Base-by-base conservation (phyloP, 176 grass and related monocot genomes). In the Juncus inflexus region DNA sequence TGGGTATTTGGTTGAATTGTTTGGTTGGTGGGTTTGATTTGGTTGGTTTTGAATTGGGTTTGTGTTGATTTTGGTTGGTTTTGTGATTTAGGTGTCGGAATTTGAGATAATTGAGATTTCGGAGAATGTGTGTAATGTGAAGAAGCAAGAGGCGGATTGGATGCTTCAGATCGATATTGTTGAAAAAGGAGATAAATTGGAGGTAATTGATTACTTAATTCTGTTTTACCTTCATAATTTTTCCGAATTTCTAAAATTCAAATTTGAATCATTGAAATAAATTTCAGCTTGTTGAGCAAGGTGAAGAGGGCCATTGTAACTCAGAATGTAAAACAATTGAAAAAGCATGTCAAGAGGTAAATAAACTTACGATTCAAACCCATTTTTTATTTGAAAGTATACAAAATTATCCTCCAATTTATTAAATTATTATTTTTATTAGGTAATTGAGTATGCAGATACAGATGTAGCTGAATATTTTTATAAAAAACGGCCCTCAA, bases 101-200 rank as follows among this genome's bases (percentile, higher is more conserved):
- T 84, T 91, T 71, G 80, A 96, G 79, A 91, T 91, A 77, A 96
- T 96, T 61, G 91, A 96, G 66, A 91, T 91, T 81, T 81, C 84
- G 13, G 92, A 96, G 84, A 96, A 91, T 74, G 79, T 96, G n/a
- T 96, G 92, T 58, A 96, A 91, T 76, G 50, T 96, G 35, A 96
- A 96, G 87, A 96, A 96, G 84, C 87, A 91, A 79, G 79, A 96
- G 79, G 87, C 92, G 6, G 91, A 96, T 72, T 91, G 92, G 92
- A 86, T 91, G 63, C 84, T 89, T 15, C 81, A 81, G 70, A 96
- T 96, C 66, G 92, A 96, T 41, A 91, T 96, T 62, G 77, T 88
- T 42, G 87, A 96, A 78, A 91, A 91, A 39, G 92, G 87, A 51
- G 74, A 91, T 35, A 91, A 68, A 72, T 77, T 96, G 63, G 73